These are phyloP conservation scores for Lactifluus piperatus DNA, from an alignment of 768 basidiomycete genomes.

Conservation along the genomic window DNA sequence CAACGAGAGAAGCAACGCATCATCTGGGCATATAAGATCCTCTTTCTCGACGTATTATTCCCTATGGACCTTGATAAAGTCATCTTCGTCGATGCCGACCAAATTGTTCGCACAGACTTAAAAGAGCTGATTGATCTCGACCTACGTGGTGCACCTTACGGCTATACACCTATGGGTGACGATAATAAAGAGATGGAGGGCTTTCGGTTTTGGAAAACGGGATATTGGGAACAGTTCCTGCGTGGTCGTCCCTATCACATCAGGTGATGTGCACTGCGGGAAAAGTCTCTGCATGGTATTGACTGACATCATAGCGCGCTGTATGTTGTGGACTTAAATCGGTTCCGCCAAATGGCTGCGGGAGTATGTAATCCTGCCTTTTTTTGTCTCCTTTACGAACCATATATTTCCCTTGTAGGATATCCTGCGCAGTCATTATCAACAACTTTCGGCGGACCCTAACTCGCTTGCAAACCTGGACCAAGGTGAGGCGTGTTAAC, in stretches of 20 bases:
- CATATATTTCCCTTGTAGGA: constrained; percentile 39
- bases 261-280: constrained; percentile 42
- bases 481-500: constrained; percentile 64
- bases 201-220: constrained; percentile 98
- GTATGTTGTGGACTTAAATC: constrained; percentile 91
- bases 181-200: constrained; percentile 94
- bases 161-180: constrained; percentile 96
- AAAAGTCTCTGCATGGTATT: not conserved
- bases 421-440: constrained; percentile 85
- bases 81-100: constrained; percentile 97
- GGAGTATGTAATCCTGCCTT: constrained; percentile 34
- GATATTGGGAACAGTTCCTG: constrained; percentile 89
- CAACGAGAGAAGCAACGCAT: constrained; percentile 98
- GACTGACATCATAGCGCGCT: constrained; percentile 52
- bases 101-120: constrained; percentile 94
- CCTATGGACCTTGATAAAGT: constrained; percentile 99
- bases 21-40: constrained; percentile 99
- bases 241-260: constrained; percentile 88
- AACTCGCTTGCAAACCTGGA: constrained; percentile 91
- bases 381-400: not conserved
- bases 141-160: constrained; percentile 88
- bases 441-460: constrained; percentile 89
- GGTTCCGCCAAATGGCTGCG: constrained; percentile 76
- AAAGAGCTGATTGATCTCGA: constrained; percentile 92
- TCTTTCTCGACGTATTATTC: constrained; percentile 98